Conservation (phyloP, 2,329 filamentous ascomycete genomes). For the Colletotrichum camelliae region DNA sequence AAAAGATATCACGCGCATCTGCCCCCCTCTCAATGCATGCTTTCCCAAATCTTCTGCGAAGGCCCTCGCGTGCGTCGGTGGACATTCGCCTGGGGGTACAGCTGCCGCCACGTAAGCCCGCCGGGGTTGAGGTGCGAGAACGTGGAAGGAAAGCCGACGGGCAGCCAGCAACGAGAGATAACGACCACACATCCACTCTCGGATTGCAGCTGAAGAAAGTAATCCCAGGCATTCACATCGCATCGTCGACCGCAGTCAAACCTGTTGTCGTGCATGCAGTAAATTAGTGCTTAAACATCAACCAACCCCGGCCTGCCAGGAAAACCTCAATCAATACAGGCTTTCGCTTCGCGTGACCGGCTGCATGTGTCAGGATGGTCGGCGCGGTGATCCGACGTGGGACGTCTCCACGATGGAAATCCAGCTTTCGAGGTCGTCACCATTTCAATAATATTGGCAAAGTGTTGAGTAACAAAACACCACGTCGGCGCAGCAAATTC, state of each 20-base stretch:
- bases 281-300: background rate
- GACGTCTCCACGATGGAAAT: background rate
- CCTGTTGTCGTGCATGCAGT: background rate
- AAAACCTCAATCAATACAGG: background rate
- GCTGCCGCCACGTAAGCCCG: background rate
- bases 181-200: background rate
- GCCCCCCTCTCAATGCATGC: fast-evolving
- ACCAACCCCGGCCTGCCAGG: background rate
- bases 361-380: background rate
- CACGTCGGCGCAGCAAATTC: background rate
- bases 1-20: background rate
- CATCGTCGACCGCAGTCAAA: background rate
- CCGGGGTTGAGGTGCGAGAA: background rate
- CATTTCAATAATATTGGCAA: background rate
- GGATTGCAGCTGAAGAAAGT: background rate
- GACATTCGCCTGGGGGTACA: background rate
- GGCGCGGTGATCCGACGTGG: background rate
- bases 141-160: background rate
- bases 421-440: background rate
- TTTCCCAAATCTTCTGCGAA: background rate
- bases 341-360: background rate
- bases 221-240: background rate
- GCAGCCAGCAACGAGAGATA: background rate
- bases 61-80: background rate
- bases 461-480: background rate